A percentile compares a stretch with the other conserved stretches of the same genome.
Evolutionary conservation across 208 protist genomes (phyloP).

Genomic region (Wallacemonas sp.): DNA sequence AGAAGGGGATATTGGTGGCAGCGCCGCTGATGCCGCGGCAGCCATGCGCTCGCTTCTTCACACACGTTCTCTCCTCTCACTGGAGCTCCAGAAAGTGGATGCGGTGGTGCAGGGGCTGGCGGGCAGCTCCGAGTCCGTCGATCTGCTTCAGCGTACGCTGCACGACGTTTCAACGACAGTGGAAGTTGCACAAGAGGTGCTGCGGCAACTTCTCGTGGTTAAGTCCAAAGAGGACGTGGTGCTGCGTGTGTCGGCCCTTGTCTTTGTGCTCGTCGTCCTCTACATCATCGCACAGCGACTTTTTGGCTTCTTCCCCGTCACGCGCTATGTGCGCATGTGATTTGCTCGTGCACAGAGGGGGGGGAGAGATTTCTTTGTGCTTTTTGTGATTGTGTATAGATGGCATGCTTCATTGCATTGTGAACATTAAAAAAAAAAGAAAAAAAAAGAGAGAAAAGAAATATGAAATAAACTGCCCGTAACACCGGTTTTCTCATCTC

Average conservation of each 20-base stretch:
- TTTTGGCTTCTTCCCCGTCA: constrained; percentile 68
- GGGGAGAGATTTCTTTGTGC: neutral
- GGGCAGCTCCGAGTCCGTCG: constrained; percentile 45
- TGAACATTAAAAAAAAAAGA: neutral
- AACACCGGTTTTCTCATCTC: no score
- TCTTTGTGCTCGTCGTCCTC: constrained; percentile 63
- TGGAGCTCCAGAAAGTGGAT: constrained; percentile 78
- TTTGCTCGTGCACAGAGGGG: neutral
- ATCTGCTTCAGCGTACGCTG: constrained; percentile 48
- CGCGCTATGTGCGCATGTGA: constrained; percentile 37
- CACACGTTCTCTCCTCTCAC: constrained; percentile 68
- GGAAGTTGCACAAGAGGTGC: constrained; percentile 53
- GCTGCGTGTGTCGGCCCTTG: constrained; percentile 47
- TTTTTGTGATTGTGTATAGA: neutral
- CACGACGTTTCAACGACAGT: constrained; percentile 69
- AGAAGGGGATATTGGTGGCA: constrained; percentile 3
- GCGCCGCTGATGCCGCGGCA: constrained; percentile 36
- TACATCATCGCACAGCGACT: constrained; percentile 71
- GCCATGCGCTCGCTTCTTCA: constrained; percentile 73
- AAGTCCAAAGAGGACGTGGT: constrained; percentile 67
- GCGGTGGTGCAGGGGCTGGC: constrained; percentile 54
- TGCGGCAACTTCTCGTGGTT: constrained; percentile 53
- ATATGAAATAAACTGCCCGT: no score
- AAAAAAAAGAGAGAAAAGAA: no score
- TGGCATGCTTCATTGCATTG: no score